Evolutionary conservation across 306 rosid species (phyloP).

Genomic region (Quercus ilex): DNA sequence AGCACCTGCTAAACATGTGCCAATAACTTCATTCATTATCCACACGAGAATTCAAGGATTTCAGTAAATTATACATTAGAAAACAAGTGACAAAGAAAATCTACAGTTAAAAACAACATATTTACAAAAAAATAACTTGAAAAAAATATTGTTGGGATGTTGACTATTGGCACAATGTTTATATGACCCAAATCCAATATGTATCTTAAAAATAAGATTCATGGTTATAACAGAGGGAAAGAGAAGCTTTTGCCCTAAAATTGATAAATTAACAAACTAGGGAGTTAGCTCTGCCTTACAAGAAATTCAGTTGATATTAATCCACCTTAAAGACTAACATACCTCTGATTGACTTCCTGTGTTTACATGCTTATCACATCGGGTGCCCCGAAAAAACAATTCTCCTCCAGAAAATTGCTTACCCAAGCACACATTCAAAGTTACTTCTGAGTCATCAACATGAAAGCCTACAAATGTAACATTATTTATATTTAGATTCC

Average conservation of each 20-base stretch:
- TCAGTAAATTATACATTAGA: background rate
- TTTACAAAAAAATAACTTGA: background rate
- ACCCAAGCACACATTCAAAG: constrained; percentile 60
- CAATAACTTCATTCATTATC: background rate
- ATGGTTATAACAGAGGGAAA: background rate
- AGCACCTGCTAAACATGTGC: background rate
- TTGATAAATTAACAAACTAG: constrained; percentile 1
- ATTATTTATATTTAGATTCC: constrained; percentile 17
- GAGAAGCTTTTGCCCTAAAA: background rate
- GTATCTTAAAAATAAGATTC: background rate
- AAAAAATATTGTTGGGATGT: background rate
- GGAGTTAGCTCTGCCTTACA: constrained; percentile 6
- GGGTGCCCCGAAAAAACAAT: constrained; percentile 49
- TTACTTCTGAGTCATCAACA: constrained; percentile 65
- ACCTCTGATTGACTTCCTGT: constrained; percentile 47
- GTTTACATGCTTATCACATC: constrained; percentile 62
- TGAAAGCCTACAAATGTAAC: constrained; percentile 50
- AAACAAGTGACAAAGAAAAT: background rate
- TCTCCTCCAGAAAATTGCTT: constrained; percentile 63
- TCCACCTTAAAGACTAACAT: constrained; percentile 16
- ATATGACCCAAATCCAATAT: background rate
- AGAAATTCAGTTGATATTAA: constrained; percentile 10
- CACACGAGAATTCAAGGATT: background rate
- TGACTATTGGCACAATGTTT: background rate
- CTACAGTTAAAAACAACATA: background rate